A percentile compares a stretch with the other conserved stretches of the same genome.
These are phyloP conservation scores for Petrea volubilis DNA, from an alignment of 257 asterid genomes.

Conservation along the genomic window DNA sequence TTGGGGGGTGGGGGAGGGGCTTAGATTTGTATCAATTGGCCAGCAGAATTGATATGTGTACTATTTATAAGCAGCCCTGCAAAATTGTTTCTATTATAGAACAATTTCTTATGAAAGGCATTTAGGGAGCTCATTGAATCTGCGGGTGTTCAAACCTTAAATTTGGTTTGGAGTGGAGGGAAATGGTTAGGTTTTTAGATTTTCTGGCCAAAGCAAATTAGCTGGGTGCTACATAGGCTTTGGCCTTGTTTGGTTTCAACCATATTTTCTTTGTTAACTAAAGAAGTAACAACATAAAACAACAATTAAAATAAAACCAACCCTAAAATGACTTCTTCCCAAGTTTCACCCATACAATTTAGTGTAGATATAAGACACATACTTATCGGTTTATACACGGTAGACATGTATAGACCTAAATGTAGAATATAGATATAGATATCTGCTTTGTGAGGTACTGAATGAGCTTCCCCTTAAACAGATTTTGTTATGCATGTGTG, in stretches of 20 bases:
- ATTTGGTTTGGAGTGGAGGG: too few species aligned
- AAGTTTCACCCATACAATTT: neutral
- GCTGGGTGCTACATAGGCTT: too few species aligned
- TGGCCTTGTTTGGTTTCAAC: too few species aligned
- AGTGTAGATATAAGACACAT: neutral
- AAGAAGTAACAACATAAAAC: too few species aligned
- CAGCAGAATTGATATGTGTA: neutral
- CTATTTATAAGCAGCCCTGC: neutral
- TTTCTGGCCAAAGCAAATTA: too few species aligned
- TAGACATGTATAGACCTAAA: neutral
- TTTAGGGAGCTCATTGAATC: too few species aligned
- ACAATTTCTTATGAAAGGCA: slow-evolving; percentile 2
- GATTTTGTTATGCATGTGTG: neutral
- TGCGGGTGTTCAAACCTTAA: neutral
- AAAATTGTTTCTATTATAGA: neutral
- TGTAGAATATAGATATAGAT: too few species aligned
- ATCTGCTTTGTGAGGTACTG: neutral
- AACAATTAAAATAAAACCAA: neutral
- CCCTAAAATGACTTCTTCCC: neutral
- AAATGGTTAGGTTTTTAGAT: neutral
- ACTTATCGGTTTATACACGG: neutral
- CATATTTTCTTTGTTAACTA: too few species aligned
- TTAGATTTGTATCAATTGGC: neutral
- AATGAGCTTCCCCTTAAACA: neutral
- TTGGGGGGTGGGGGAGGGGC: too few species aligned